Percentiles rank a stretch among this genome's conserved stretches.
These are phyloP conservation scores for Ceratocystis huliohia DNA, from an alignment of 2,329 filamentous ascomycete genomes.

Conservation along the genomic window DNA sequence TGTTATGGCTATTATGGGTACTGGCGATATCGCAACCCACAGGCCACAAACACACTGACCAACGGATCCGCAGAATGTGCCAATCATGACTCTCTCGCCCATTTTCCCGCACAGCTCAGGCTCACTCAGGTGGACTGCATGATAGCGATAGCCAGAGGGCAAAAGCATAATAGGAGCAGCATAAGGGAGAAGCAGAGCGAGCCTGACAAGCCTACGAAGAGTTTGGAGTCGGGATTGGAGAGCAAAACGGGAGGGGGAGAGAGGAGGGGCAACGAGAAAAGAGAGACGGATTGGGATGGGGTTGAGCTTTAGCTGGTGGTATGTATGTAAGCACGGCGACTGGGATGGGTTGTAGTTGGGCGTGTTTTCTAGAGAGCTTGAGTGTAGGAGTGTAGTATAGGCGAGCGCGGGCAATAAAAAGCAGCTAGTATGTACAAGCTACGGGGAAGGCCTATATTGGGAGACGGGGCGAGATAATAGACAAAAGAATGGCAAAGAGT, in stretches of 20 bases:
- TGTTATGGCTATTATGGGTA: not conserved
- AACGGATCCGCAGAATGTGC: constrained; percentile 6
- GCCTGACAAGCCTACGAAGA: not conserved
- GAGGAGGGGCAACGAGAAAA: not conserved
- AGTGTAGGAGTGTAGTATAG: not conserved
- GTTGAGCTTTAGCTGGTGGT: not conserved
- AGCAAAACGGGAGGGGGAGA: not conserved
- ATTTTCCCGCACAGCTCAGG: not conserved
- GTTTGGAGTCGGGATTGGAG: not conserved
- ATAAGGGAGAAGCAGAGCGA: not conserved
- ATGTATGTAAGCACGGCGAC: not conserved
- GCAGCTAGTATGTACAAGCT: no score
- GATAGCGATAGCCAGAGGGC: not conserved
- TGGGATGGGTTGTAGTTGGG: no score
- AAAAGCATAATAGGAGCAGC: not conserved
- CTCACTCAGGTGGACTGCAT: not conserved
- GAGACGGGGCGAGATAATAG: not conserved
- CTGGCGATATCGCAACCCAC: not conserved
- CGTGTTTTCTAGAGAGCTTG: not conserved
- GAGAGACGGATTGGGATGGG: not conserved
- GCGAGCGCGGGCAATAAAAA: no score
- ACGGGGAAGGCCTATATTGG: not conserved
- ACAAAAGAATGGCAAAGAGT: not conserved
- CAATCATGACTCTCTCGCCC: not conserved
- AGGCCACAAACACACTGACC: not conserved